Evolutionary conservation across 2,329 filamentous ascomycete genomes (phyloP), one percentile per base, ranked within the genome.

Genomic region (Cladosporium sp.): DNA sequence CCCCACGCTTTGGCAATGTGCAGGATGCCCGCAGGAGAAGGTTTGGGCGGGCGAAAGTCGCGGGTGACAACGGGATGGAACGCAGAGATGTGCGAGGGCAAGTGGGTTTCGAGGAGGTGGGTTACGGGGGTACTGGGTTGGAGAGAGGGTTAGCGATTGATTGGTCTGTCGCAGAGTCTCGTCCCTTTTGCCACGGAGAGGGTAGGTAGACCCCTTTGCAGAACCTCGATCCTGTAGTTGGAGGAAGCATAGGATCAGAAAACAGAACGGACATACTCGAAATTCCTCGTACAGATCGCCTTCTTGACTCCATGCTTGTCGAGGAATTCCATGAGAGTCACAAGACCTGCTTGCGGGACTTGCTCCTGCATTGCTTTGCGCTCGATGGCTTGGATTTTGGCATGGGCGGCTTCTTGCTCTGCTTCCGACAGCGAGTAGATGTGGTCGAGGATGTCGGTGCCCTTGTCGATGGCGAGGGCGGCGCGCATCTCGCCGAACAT

Each of bases 241-340:
- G 25, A 6, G 25, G 6, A 25, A 25, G 9, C 11, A 34, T 34
- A 49, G 22, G 4, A 49, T n/a, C 4, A 20, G 20, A 30, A 47
- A 42, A 25, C 38, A 37, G 43, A 42, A 30, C 36, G 19, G 20
- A 71, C 76, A 47, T 73, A 82, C 78, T 93, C 90, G 69, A 97
- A 97, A 77, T 99, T 97, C 69, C 94, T 84, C 2, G 94, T 97
- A 76, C 92, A 97, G 63, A 97, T 92, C 15, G 84, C 93, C 74
- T 95, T 94, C 65, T 79, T 84, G 34, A 97, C 72, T 5, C 76
- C 73, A 28, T 82, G 81, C 6, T 75, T 69, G 68, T 94, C 87
- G 17, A 97, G 84, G 72, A 94, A 96, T 59, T 84, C 76, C 89
- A 97, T 96, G 54, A 99, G 81, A 28, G 81, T 74, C 1, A 81